Percentiles rank a stretch among this genome's conserved stretches.
Evolutionary conservation across 2,329 filamentous ascomycete genomes (phyloP).

Genomic region (Sphaerulina populicola): DNA sequence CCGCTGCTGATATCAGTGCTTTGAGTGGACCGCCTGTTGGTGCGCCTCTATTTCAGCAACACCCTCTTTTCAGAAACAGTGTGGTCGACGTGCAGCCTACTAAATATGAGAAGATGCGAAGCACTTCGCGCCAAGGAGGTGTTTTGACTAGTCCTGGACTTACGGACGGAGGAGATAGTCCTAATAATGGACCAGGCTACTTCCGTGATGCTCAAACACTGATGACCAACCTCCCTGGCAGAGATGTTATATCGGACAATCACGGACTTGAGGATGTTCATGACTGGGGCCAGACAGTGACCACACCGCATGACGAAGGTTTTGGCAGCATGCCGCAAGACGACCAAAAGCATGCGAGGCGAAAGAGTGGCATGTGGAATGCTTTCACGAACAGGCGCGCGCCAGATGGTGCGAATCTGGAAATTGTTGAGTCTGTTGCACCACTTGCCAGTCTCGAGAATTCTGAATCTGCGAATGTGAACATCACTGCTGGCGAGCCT

Average conservation of each 20-base stretch:
- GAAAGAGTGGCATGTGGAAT: conserved; percentile 22
- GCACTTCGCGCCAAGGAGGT: conserved; percentile 8
- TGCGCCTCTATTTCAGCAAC: conserved; percentile 23
- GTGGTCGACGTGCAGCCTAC: conserved; percentile 15
- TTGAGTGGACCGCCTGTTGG: conserved; percentile 21
- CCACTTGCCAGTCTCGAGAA: conserved; percentile 8
- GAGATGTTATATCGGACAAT: conserved; percentile 12
- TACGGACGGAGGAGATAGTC: not conserved
- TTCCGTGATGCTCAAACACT: conserved; percentile 14
- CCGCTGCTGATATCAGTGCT: conserved; percentile 19
- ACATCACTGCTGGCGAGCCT: not conserved
- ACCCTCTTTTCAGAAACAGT: conserved; percentile 20
- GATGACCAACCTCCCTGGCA: not conserved
- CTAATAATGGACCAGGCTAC: conserved; percentile 16
- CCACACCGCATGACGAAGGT: not conserved
- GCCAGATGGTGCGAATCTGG: not conserved
- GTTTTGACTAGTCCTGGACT: conserved; percentile 3
- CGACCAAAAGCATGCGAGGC: conserved; percentile 13
- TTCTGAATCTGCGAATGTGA: not conserved
- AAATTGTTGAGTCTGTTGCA: not conserved
- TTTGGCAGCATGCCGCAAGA: not conserved
- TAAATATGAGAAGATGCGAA: conserved; percentile 23
- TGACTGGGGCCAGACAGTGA: conserved; percentile 1
- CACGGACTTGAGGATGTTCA: conserved; percentile 15
- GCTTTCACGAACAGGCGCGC: conserved; percentile 15